These are phyloP conservation scores for Phytophthora pisi DNA, from an alignment of 352 stramenopile species.

Conservation along the genomic window DNA sequence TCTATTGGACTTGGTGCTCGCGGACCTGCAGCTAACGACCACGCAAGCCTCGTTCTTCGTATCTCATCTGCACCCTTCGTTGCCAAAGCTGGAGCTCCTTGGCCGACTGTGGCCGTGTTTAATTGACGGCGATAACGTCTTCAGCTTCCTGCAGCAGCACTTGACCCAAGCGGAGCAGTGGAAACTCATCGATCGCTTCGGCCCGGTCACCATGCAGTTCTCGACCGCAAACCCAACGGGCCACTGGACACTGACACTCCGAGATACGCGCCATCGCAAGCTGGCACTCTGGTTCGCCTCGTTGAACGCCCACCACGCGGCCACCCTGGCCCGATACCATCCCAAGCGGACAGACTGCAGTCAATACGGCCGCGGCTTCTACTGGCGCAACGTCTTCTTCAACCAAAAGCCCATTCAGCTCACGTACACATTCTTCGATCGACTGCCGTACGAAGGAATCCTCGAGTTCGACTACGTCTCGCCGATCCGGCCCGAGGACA, in stretches of 20 bases:
- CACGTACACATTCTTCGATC: slow-evolving; percentile 66
- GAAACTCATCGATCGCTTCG: slow-evolving; percentile 59
- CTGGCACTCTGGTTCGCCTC: slow-evolving; percentile 73
- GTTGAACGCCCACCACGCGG: slow-evolving; percentile 55
- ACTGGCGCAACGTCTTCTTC: slow-evolving; percentile 72
- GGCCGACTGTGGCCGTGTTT: slow-evolving; percentile 60
- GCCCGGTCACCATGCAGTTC: slow-evolving; percentile 58
- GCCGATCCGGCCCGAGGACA: slow-evolving; percentile 59
- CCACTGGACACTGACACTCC: slow-evolving; percentile 58
- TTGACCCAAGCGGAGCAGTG: slow-evolving; percentile 52
- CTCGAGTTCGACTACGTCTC: slow-evolving; percentile 79
- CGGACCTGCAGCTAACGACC: slow-evolving; percentile 59
- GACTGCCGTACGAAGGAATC: slow-evolving; percentile 52
- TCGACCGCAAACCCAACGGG: slow-evolving; percentile 65
- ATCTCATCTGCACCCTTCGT: slow-evolving; percentile 29
- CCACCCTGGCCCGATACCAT: slow-evolving; percentile 32
- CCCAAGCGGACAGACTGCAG: slow-evolving; percentile 61
- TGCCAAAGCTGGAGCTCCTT: slow-evolving; percentile 67
- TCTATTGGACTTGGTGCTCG: slow-evolving; percentile 54
- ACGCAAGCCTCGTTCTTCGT: slow-evolving; percentile 52
- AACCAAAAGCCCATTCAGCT: slow-evolving; percentile 61
- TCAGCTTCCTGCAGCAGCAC: slow-evolving; percentile 57
- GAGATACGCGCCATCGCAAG: slow-evolving; percentile 61
- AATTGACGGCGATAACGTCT: slow-evolving; percentile 54
- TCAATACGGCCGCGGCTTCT: slow-evolving; percentile 60